Evolutionary conservation across 2,329 filamentous ascomycete genomes (phyloP), one percentile per base, ranked within the genome.

Genomic region (Aspergillus brunneoviolaceus): DNA sequence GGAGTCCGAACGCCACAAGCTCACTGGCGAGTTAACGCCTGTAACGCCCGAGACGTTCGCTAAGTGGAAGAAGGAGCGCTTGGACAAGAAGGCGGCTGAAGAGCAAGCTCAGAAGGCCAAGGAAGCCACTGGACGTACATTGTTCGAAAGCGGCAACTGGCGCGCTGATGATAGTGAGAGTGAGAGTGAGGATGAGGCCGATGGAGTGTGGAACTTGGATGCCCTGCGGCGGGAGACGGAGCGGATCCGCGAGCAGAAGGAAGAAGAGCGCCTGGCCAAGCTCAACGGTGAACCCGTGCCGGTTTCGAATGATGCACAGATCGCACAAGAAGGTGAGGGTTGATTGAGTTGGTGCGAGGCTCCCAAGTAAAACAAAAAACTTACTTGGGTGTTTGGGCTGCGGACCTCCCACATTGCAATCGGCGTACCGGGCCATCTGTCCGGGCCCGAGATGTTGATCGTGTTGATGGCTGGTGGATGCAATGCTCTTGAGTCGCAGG

Each of bases 91-190:
- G 84, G 89, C 89, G 16, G 95, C 95, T 23, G 95, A 99, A 71
- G 90, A 95, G 67, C 88, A 96, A 78, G 92, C 92, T 51, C 87
- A 89, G 73, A 88, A 89, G 78, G 91, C 92, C 72, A 98, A 96
- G 84, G 95, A 99, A 70, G 94, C 93, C 23, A 99, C 95, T 21
- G 95, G 95, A 71, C 87, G 93, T 79, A 91, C 92, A 7, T 83
- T 99, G 79, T 99, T 99, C 76, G 95, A 99, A 79, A 95, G 92
- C 76, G 95, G 95, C 70, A 93, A 96, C 76, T 99, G 94, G 94
- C 82, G 87, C 62, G 82, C 79, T 39, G 85, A 85, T 27, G 85
- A 85, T 49, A 85, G 84, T 33, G 86, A 85, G 0, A 82, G 81
- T 3, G 84, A 84, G 4, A 83, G 84, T 14, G 86, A 86, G 19